phyloP scores from a whole-genome alignment of 2,329 filamentous ascomycete genomes.

The Westerdykella aurantiaca region DNA sequence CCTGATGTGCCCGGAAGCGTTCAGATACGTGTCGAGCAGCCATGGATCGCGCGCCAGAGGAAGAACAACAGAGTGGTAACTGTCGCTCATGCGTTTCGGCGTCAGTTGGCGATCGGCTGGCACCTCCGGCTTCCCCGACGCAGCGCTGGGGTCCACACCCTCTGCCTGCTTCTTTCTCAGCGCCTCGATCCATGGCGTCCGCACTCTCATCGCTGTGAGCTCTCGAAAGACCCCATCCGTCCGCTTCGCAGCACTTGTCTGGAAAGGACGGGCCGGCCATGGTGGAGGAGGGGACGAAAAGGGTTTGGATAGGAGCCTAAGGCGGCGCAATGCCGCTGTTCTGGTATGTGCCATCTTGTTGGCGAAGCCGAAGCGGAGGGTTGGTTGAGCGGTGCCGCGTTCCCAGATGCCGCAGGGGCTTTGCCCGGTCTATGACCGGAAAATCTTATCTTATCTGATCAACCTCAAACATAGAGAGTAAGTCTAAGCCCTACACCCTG shows the following conservation, averaged over 20 bases:
- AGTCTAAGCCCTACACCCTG: too few relatives aligned
- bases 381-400: neutral
- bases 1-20: slow-evolving; percentile 66
- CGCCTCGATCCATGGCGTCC: slow-evolving; percentile 65
- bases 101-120: slow-evolving; percentile 51
- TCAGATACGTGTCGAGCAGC: slow-evolving; percentile 72
- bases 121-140: slow-evolving; percentile 30
- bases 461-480: too few relatives aligned
- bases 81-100: slow-evolving; percentile 66
- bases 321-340: slow-evolving; percentile 15
- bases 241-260: slow-evolving; percentile 16
- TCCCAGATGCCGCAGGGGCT: too few relatives aligned
- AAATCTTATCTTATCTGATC: too few relatives aligned
- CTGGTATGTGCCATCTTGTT: slow-evolving; percentile 18
- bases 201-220: slow-evolving; percentile 43
- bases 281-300: neutral
- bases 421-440: too few relatives aligned
- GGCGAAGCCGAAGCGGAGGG: slow-evolving; percentile 7
- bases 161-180: slow-evolving; percentile 48
- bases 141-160: slow-evolving; percentile 23
- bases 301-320: slow-evolving; percentile 5
- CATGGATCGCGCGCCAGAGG: slow-evolving; percentile 69
- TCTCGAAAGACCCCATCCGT: slow-evolving; percentile 58
- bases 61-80: slow-evolving; percentile 62
- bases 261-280: slow-evolving; percentile 16